Evolutionary conservation across 306 rosid genomes (phyloP).

Genomic region (Sicyos baderoa): DNA sequence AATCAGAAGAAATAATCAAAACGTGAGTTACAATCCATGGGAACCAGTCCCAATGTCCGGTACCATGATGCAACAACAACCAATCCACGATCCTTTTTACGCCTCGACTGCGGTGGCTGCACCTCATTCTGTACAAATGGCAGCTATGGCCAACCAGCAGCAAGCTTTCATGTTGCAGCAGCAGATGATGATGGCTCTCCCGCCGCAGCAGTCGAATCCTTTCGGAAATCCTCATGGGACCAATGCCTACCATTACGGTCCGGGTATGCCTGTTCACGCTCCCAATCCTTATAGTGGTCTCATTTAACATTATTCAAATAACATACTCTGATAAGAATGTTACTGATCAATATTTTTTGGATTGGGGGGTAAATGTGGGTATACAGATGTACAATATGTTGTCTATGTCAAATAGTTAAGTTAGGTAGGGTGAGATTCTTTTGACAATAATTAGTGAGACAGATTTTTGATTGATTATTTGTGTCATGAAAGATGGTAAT

Average conservation of each 20-base stretch:
- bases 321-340: slow-evolving; percentile 14
- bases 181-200: slow-evolving; percentile 60
- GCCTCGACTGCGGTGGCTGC: slow-evolving; percentile 65
- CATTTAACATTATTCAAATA: slow-evolving; percentile 35
- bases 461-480: slow-evolving; percentile 53
- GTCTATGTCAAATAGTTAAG: slow-evolving; percentile 54
- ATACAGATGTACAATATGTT: slow-evolving; percentile 67
- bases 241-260: slow-evolving; percentile 51
- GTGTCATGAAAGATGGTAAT: slow-evolving; percentile 43
- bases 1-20: slow-evolving; percentile 73
- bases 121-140: slow-evolving; percentile 87
- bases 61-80: slow-evolving; percentile 61
- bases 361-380: slow-evolving; percentile 24
- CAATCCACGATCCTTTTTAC: slow-evolving; percentile 65
- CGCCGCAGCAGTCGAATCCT: slow-evolving; percentile 62
- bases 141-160: slow-evolving; percentile 82
- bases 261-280: slow-evolving; percentile 82
- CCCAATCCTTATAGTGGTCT: slow-evolving; percentile 79
- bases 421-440: slow-evolving; percentile 86
- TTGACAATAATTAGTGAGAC: slow-evolving; percentile 50
- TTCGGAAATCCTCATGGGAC: slow-evolving; percentile 76
- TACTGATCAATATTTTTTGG: slow-evolving; percentile 23
- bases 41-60: slow-evolving; percentile 52
- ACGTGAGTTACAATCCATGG: slow-evolving; percentile 91
- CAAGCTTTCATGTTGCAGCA: slow-evolving; percentile 77